These are phyloP conservation scores for Xylaria digitata DNA, from an alignment of 2,329 filamentous ascomycete species.

Conservation along the genomic window DNA sequence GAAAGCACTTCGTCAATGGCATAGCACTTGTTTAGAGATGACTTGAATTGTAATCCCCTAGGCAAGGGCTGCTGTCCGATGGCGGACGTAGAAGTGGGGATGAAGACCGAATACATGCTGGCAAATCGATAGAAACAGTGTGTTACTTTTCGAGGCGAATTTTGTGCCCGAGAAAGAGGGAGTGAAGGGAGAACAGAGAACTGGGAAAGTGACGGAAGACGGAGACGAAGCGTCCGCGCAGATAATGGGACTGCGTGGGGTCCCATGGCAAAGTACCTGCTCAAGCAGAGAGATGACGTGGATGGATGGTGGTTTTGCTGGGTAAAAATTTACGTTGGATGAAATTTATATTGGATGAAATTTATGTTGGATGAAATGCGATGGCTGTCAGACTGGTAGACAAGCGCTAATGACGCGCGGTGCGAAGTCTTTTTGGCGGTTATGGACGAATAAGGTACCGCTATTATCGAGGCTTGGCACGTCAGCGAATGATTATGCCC, in stretches of 20 bases:
- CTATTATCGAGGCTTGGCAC: too few species aligned
- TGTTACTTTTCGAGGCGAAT: slow-evolving; percentile 27
- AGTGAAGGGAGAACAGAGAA: slow-evolving; percentile 27
- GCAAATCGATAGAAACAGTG: slow-evolving; percentile 25
- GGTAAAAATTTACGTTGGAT: slow-evolving; percentile 21
- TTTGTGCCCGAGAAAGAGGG: slow-evolving; percentile 25
- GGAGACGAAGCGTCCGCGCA: slow-evolving; percentile 28
- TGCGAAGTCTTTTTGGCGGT: too few species aligned
- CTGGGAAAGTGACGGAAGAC: slow-evolving; percentile 21
- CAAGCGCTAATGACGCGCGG: too few species aligned
- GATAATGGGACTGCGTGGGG: slow-evolving; percentile 22
- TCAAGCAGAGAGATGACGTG: slow-evolving; percentile 20
- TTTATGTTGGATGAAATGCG: slow-evolving; percentile 4
- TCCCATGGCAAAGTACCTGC: slow-evolving; percentile 29
- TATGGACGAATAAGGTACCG: too few species aligned
- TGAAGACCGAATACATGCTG: slow-evolving; percentile 23
- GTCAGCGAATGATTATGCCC: too few species aligned
- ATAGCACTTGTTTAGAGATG: slow-evolving; percentile 32
- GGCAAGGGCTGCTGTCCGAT: slow-evolving; percentile 31
- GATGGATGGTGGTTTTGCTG: slow-evolving; percentile 23
- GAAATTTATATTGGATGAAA: slow-evolving; percentile 10
- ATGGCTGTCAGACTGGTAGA: too few species aligned
- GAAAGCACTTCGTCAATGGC: slow-evolving; percentile 33
- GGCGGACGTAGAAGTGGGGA: slow-evolving; percentile 24
- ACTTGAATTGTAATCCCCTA: slow-evolving; percentile 29